Percentiles rank a stretch among this genome's conserved stretches.
Conservation (phyloP, 2,329 filamentous ascomycete genomes). For the Rachicladosporium sp. region DNA sequence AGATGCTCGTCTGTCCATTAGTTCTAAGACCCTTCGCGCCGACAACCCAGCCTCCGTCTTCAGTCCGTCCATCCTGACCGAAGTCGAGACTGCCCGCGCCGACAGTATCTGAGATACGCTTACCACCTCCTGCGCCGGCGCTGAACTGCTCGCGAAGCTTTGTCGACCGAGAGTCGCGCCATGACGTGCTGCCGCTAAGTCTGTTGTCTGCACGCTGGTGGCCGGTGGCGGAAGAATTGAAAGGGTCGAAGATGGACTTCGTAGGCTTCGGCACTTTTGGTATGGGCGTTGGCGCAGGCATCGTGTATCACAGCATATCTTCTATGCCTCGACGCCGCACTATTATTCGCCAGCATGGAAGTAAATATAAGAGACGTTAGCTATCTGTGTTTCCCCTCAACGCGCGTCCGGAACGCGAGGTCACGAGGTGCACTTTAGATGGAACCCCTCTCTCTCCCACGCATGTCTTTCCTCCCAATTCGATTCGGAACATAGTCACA, state of each 20-base stretch:
- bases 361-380: too few relatives aligned
- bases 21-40: conserved; percentile 37
- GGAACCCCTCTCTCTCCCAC: too few relatives aligned
- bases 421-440: too few relatives aligned
- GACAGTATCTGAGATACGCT: conserved; percentile 51
- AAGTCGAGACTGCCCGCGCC: conserved; percentile 51
- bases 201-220: conserved; percentile 65
- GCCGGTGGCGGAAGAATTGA: conserved; percentile 83
- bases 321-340: too few relatives aligned
- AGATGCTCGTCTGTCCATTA: conserved; percentile 32
- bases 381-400: too few relatives aligned
- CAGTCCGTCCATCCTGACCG: conserved; percentile 36
- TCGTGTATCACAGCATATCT: too few relatives aligned
- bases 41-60: conserved; percentile 40
- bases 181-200: conserved; percentile 50
- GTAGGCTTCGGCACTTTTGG: conserved; percentile 94
- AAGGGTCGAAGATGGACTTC: conserved; percentile 88
- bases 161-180: conserved; percentile 56
- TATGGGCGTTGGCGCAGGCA: neutral
- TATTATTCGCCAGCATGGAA: too few relatives aligned
- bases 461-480: too few relatives aligned
- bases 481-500: too few relatives aligned
- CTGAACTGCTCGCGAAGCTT: conserved; percentile 62
- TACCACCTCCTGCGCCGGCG: conserved; percentile 42
- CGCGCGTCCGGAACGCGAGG: too few relatives aligned